A percentile compares a stretch with the other conserved stretches of the same genome.
Evolutionary conservation across 2,329 filamentous ascomycete species (phyloP).

Genomic region (Allantophomopsis lycopodina): DNA sequence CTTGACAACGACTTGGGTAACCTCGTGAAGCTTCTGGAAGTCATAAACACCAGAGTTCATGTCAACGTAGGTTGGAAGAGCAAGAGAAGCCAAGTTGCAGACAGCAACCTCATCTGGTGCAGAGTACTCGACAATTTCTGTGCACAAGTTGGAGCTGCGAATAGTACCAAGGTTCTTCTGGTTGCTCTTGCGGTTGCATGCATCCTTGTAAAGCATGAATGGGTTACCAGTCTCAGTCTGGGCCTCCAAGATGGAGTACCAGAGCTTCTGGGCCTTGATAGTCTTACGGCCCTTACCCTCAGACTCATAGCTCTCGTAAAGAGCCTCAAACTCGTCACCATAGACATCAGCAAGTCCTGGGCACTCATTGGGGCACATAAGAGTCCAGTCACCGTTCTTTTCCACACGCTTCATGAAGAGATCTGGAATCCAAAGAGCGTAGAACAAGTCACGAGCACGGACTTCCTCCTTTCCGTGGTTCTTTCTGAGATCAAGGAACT

Average conservation of each 20-base stretch:
- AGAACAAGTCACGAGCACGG: constrained; percentile 92
- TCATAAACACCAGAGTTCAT: constrained; percentile 75
- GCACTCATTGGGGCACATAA: constrained; percentile 97
- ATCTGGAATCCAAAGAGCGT: constrained; percentile 96
- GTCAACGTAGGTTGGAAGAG: constrained; percentile 84
- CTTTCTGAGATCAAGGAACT: constrained; percentile 96
- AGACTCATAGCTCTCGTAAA: constrained; percentile 87
- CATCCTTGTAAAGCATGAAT: constrained; percentile 99
- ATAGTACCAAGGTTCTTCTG: constrained; percentile 99
- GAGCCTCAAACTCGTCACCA: constrained; percentile 88
- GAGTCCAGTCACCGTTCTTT: constrained; percentile 89
- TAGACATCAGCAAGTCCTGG: constrained; percentile 93
- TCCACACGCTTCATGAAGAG: constrained; percentile 99
- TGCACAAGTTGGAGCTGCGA: constrained; percentile 96
- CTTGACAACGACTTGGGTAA: constrained; percentile 79
- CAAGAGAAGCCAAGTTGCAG: constrained; percentile 92
- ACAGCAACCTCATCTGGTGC: constrained; percentile 97
- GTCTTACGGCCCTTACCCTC: constrained; percentile 82
- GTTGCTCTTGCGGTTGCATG: constrained; percentile 98
- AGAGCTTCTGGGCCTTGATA: constrained; percentile 95
- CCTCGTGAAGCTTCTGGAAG: constrained; percentile 94
- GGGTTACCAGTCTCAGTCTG: constrained; percentile 98
- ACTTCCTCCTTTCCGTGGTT: constrained; percentile 99
- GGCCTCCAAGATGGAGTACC: constrained; percentile 96
- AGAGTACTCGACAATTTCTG: constrained; percentile 95